phyloP scores from a whole-genome alignment of 1,139 yeast species.

The Wickerhamiella infanticola region DNA sequence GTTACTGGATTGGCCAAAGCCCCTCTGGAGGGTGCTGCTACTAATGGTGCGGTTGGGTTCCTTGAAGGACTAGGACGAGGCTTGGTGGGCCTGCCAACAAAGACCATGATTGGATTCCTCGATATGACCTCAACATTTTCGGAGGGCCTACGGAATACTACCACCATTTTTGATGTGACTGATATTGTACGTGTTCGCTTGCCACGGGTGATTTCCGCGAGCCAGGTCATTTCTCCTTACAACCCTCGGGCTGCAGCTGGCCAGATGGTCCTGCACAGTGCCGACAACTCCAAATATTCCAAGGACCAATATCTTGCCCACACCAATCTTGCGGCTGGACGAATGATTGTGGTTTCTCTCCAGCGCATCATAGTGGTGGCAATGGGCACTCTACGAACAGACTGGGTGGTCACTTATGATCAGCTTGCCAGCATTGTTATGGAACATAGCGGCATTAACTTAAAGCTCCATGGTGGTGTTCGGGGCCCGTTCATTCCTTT shows the following conservation, averaged over 20 bases:
- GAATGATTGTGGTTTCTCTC: constrained; percentile 59
- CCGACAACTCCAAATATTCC: constrained; percentile 64
- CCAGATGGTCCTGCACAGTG: constrained; percentile 74
- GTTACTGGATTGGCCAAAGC: constrained; percentile 80
- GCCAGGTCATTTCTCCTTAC: constrained; percentile 58
- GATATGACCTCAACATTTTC: constrained; percentile 87
- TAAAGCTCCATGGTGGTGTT: constrained; percentile 42
- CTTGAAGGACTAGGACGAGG: constrained; percentile 91
- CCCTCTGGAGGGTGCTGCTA: constrained; percentile 76
- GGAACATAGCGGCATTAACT: constrained; percentile 65
- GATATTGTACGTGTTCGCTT: constrained; percentile 68
- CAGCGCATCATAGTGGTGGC: constrained; percentile 54
- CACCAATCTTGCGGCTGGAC: constrained; percentile 44
- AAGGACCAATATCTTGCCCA: constrained; percentile 76
- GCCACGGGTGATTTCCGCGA: constrained; percentile 59
- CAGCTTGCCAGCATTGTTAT: constrained; percentile 53
- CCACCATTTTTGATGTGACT: constrained; percentile 76
- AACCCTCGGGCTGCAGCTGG: constrained; percentile 85
- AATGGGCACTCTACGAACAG: constrained; percentile 41
- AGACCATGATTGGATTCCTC: constrained; percentile 88
- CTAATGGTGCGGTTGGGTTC: constrained; percentile 81
- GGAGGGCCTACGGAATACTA: constrained; percentile 86
- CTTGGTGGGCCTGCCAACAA: constrained; percentile 86
- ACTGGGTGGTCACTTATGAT: constrained; percentile 52
- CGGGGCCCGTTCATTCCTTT: constrained; percentile 72